Base-by-base conservation (phyloP, 345 rosid genomes). In the Iberis pinnata region DNA sequence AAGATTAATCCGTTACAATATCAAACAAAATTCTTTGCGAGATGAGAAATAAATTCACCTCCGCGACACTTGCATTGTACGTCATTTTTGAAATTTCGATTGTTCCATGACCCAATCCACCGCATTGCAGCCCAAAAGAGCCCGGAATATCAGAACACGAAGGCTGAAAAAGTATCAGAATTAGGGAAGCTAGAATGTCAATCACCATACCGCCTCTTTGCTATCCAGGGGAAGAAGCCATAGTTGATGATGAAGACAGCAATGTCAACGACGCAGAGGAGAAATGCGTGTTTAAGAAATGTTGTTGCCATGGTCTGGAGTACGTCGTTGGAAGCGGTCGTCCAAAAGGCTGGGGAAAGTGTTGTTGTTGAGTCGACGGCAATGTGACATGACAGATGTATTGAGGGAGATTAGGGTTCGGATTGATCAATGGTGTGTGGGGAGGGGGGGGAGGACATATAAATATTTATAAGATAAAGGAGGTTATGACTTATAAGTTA, bases 221-320 rank as follows among this genome's bases (percentile, higher is more conserved):
- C 27, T 80, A 70, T 0, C 72, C 43, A 12, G 82, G 37, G 0
- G 80, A 67, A 2, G 84, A 57, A 2, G 60, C 17, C 0, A 76
- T 61, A 20, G 73, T 53, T 27, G 76, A 6, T 6, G 25, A 22
- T 6, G 25, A 22, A 22, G 25, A 3, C 3, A 22, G 60, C 43
- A n/a, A n/a, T n/a, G n/a, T n/a, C n/a, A 78, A 46, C 10, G 78
- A 66, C 3, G 78, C 45, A 43, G 76, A 56, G 29, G 75, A 38
- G 49, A 78, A 78, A 25, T 76, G 81, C 35, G 75, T 12, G 48
- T 79, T 75, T 2, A 74, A 71, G 11, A 76, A 31, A 47, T 78
- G 80, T 55, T 78, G 92, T 43, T 81, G 88, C 94, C 88, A 84
- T 9, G 88, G 81, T 66, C 90, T 74, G 37, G 83, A 65, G 29